Conservation (phyloP, 129 eudicot species). For the Scalesia atractyloides region DNA sequence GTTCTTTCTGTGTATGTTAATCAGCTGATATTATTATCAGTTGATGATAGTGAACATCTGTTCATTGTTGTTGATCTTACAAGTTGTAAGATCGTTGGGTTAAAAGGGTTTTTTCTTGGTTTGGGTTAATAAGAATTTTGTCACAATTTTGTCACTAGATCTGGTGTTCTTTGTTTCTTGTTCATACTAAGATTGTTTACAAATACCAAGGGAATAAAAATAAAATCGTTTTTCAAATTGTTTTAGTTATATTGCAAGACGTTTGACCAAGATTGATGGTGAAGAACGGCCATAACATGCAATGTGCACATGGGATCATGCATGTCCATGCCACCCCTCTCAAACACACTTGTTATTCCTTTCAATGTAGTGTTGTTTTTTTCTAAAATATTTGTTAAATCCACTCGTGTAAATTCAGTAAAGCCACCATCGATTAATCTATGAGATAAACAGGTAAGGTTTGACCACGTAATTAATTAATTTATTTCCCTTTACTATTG, state of each 20-base stretch:
- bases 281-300: conserved; percentile 36
- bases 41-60: no score
- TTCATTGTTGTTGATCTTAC: no score
- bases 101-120: no score
- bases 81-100: no score
- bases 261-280: conserved; percentile 35
- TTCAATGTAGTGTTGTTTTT: not conserved
- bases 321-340: conserved; percentile 22
- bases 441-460: conserved; percentile 1
- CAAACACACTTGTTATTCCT: conserved; percentile 7
- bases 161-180: no score
- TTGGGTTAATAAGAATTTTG: no score
- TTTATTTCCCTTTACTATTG: not conserved
- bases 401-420: not conserved
- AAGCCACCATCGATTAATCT: conserved; percentile 15
- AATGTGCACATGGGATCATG: conserved; percentile 46
- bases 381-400: not conserved
- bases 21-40: no score
- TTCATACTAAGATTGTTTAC: no score
- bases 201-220: no score
- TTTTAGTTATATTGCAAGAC: conserved; percentile 19
- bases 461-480: conserved; percentile 21
- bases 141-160: no score
- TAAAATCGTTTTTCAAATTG: conserved; percentile 6
- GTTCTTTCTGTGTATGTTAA: no score